These are phyloP conservation scores for Backusella parvicylindrica DNA, from an alignment of 192 early-diverging fungal genomes.

Conservation along the genomic window DNA sequence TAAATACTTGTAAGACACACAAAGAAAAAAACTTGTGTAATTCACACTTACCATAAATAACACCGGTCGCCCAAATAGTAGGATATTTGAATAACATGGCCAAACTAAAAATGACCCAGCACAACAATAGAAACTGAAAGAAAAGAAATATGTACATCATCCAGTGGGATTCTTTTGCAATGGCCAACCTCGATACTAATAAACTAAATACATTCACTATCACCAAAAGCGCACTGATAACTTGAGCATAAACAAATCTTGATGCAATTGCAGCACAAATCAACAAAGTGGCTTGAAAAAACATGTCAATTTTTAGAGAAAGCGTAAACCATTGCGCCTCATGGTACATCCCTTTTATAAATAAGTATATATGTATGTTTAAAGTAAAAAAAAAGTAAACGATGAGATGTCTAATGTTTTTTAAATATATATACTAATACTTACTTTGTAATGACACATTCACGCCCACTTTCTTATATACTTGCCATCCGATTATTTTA, in stretches of 20 bases:
- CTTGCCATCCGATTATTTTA: background rate
- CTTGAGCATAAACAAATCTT: background rate
- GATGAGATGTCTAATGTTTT: background rate
- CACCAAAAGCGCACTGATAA: background rate
- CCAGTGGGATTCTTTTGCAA: background rate
- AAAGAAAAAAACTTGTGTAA: background rate
- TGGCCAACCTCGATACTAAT: background rate
- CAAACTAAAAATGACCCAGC: background rate
- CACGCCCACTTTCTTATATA: conserved; percentile 3
- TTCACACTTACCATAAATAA: conserved; percentile 4
- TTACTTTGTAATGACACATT: background rate
- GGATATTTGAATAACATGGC: background rate
- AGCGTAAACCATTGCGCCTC: conserved; percentile 7
- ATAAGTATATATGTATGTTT: too few relatives aligned
- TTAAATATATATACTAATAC: background rate
- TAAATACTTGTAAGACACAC: background rate
- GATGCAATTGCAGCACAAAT: background rate
- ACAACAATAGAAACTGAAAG: background rate
- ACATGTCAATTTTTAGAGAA: conserved; percentile 17
- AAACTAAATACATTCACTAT: background rate
- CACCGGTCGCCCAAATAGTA: background rate
- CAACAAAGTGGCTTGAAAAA: conserved; percentile 9
- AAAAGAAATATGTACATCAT: background rate
- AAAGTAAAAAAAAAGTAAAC: background rate
- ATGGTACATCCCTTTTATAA: conserved; percentile 7